A percentile compares a stretch with the other conserved stretches of the same genome.
phyloP scores from a whole-genome alignment of 495 filamentous ascomycete species.

The Neurospora discreta region DNA sequence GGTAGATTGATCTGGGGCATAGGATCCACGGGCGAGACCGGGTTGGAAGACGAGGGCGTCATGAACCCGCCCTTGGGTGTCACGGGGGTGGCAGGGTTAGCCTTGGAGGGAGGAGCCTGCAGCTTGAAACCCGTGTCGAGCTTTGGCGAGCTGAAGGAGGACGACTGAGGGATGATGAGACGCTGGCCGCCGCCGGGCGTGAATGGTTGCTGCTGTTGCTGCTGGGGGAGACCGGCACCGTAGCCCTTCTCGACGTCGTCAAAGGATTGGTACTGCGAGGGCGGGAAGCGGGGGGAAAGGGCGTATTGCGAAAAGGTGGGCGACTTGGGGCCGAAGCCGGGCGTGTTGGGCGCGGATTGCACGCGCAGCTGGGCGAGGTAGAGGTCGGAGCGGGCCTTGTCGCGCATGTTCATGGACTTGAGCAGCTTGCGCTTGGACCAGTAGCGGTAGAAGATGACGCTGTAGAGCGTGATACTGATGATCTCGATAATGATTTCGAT shows the following conservation, averaged over 20 bases:
- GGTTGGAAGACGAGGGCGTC: conserved; percentile 16
- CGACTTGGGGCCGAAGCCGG: conserved; percentile 63
- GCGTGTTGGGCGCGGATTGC: conserved; percentile 91
- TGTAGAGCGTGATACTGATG: conserved; percentile 86
- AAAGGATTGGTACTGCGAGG: conserved; percentile 36
- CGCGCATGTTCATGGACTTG: conserved; percentile 92
- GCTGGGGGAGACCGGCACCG: neutral
- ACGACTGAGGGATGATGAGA: conserved; percentile 32
- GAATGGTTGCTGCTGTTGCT: conserved; percentile 24
- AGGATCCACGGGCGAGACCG: conserved; percentile 1
- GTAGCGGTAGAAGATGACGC: conserved; percentile 88
- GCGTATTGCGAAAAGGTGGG: conserved; percentile 42
- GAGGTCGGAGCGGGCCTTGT: conserved; percentile 83
- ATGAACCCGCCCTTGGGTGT: conserved; percentile 53
- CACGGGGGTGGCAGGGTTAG: conserved; percentile 62
- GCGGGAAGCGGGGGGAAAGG: conserved; percentile 44
- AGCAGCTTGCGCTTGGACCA: conserved; percentile 88
- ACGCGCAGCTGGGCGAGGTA: conserved; percentile 90
- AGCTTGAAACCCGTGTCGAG: conserved; percentile 57
- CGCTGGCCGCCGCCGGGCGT: conserved; percentile 31
- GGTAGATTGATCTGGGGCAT: conserved; percentile 9
- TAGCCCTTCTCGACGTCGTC: conserved; percentile 34
- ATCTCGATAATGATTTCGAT: conserved; percentile 93
- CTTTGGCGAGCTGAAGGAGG: conserved; percentile 26
- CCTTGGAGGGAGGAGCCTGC: conserved; percentile 67